Conservation (phyloP, 768 basidiomycete species). For the Pleurotus cornucopiae region DNA sequence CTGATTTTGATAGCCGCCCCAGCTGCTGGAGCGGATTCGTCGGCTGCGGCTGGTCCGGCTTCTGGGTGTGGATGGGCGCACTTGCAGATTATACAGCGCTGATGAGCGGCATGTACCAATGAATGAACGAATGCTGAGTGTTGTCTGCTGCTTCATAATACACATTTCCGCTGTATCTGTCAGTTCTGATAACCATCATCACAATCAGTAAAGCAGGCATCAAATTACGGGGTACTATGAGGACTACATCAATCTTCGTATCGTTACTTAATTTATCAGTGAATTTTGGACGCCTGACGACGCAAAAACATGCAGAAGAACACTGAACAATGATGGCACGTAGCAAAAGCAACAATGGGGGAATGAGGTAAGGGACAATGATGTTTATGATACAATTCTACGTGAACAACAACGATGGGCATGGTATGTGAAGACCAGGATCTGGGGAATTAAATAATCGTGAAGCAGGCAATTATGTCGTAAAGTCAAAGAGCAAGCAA, state of each 20-base stretch:
- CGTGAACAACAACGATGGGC: not conserved
- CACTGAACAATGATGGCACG: not conserved
- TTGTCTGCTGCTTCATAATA: too few relatives aligned
- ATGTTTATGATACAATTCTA: not conserved
- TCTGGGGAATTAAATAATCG: not conserved
- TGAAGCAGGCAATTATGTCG: not conserved
- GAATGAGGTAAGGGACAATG: not conserved
- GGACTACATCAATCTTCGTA: too few relatives aligned
- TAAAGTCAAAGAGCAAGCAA: not conserved
- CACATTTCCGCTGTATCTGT: too few relatives aligned
- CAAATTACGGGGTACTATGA: too few relatives aligned
- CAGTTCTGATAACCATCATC: too few relatives aligned
- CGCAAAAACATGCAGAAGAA: too few relatives aligned
- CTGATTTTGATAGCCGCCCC: constrained; percentile 67
- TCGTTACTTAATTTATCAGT: too few relatives aligned
- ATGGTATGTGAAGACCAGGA: not conserved
- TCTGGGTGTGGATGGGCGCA: constrained; percentile 83
- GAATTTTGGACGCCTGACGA: too few relatives aligned
- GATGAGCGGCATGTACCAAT: constrained; percentile 20
- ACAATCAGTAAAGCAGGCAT: too few relatives aligned
- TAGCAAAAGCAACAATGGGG: constrained; percentile 7
- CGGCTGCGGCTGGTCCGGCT: constrained; percentile 84
- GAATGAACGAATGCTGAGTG: constrained; percentile 1
- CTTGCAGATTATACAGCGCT: constrained; percentile 58
- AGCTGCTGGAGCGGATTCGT: constrained; percentile 92